Evolutionary conservation across 305 asterid species (phyloP).

Genomic region (Nicotiana rustica): DNA sequence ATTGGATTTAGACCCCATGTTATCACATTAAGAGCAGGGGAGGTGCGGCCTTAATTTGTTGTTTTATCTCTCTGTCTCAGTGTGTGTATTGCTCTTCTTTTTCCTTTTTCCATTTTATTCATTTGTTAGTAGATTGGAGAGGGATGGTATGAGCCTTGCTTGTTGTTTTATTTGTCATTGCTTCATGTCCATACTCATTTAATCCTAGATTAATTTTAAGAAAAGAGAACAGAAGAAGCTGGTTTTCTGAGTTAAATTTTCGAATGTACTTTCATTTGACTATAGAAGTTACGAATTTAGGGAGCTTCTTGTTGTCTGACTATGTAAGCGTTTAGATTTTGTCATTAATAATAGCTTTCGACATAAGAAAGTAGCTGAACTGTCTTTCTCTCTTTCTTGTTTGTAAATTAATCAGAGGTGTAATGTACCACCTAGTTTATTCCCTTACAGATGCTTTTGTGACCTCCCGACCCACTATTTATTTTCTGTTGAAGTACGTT

Average conservation of each 20-base stretch:
- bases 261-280: neutral
- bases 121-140: constrained; percentile 19
- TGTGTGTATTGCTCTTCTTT: constrained; percentile 19
- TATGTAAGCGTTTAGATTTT: neutral
- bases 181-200: constrained; percentile 13
- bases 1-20: constrained; percentile 39
- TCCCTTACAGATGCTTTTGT: constrained; percentile 23
- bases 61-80: neutral
- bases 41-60: constrained; percentile 32
- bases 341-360: neutral
- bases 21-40: constrained; percentile 38
- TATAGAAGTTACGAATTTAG: neutral
- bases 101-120: neutral
- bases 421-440: neutral
- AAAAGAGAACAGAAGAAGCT: neutral
- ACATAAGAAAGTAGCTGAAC: neutral
- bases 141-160: constrained; percentile 2
- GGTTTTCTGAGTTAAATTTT: neutral
- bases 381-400: constrained; percentile 10
- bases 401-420: constrained; percentile 15
- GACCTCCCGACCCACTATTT: neutral
- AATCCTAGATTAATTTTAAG: constrained; percentile 24
- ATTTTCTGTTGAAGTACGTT: neutral
- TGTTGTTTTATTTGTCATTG: neutral
- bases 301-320: neutral